Evolutionary conservation across 805 yeast genomes (phyloP), one percentile per base, ranked within the genome.

Genomic region (Metschnikowia cubensis): DNA sequence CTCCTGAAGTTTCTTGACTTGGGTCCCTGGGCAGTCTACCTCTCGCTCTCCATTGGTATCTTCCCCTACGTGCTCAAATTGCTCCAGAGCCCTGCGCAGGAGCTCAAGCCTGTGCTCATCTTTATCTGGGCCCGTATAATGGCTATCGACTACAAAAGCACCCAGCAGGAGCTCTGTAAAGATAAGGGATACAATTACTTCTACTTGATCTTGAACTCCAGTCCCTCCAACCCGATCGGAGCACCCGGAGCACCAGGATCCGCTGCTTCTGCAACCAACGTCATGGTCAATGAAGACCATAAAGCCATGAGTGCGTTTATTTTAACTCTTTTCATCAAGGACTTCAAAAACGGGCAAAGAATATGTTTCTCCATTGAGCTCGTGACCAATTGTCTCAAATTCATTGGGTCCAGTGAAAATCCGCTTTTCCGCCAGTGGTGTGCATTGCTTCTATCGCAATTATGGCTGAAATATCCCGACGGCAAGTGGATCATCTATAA

Each of bases 81-180:
- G 20, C 70, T 94, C 33, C 98, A 92, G 64, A 85, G 95, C 52
- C 98, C 98, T 0, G 97, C 98, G 0, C 95, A 89, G 25, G 98
- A 94, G 61, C 74, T 94, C 51, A 90, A 90, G 60, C 98, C 98
- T 0, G 96, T 92, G 3, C 70, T 94, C 50, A 94, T 94, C 1
- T 94, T 92, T 61, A 94, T 94, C 48, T 94, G 99, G 99, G 96
- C 98, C 0, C 77, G 98, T 57, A 89, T 94, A 20, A 89, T 94
- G 94, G 91, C 97, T 2, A 95, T 94, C 21, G 98, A 92, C 67
- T 85, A 87, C 64, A 80, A 82, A 56, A 85, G 87, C 60, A 89
- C 96, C 3, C 99, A 94, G 65, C 90, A 85, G 54, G 99, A 94
- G 62, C 76, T 94, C 31, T 80, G 94, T 55, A 91, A 91, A 59